Evolutionary conservation across 176 grass and related monocot species (phyloP).

Genomic region (Themeda triandra): DNA sequence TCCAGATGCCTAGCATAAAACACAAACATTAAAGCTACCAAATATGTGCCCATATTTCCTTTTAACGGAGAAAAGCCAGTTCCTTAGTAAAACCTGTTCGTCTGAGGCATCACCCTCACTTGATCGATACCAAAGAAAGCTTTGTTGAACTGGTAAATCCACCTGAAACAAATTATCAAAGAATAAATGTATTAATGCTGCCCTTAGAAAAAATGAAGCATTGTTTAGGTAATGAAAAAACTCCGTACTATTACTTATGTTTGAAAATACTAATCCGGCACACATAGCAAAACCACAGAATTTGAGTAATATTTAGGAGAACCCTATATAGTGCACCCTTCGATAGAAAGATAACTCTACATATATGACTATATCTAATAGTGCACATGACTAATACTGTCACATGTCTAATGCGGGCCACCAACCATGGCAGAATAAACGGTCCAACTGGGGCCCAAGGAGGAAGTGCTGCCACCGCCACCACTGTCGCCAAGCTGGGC

Average conservation of each 20-base stretch:
- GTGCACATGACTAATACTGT: neutral
- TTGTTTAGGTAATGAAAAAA: neutral
- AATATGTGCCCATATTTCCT: neutral
- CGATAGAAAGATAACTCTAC: neutral
- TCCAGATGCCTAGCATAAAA: slow-evolving; percentile 69
- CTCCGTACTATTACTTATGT: neutral
- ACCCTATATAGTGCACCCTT: neutral
- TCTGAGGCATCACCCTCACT: slow-evolving; percentile 56
- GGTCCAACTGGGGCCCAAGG: too few species aligned
- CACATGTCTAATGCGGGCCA: too few species aligned
- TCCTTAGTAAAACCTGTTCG: slow-evolving; percentile 52
- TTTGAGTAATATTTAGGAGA: neutral
- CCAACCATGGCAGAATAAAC: too few species aligned
- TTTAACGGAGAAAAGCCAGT: slow-evolving; percentile 1
- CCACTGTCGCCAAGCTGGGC: too few species aligned
- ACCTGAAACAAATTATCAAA: slow-evolving; percentile 42
- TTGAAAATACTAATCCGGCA: neutral
- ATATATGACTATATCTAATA: neutral
- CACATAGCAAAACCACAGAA: neutral
- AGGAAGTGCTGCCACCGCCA: too few species aligned
- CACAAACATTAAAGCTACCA: slow-evolving; percentile 9
- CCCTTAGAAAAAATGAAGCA: neutral
- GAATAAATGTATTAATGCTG: neutral
- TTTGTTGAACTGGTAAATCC: slow-evolving; percentile 73
- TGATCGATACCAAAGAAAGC: slow-evolving; percentile 76